A percentile compares a stretch with the other conserved stretches of the same genome.
Evolutionary conservation across 208 protist genomes (phyloP).

Genomic region (Trypanosoma avium): DNA sequence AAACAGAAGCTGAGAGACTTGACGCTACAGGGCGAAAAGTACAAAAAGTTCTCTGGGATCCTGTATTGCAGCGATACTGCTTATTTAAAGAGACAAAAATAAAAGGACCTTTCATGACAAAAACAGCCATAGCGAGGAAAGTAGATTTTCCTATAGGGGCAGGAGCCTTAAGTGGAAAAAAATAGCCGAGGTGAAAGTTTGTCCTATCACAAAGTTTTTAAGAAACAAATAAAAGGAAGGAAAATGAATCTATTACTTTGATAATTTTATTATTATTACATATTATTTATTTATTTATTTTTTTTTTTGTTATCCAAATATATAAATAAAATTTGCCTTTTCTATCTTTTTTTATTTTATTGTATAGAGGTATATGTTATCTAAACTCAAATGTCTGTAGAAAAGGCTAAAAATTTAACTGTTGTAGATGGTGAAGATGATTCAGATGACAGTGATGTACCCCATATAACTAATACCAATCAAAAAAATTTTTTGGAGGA

Average conservation of each 20-base stretch:
- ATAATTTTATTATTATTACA: neutral
- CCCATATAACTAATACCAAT: neutral
- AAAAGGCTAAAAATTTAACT: neutral
- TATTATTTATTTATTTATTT: neutral
- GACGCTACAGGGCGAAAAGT: slow-evolving; percentile 83
- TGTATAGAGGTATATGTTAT: neutral
- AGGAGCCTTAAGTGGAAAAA: slow-evolving; percentile 4
- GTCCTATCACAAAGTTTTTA: too few species aligned
- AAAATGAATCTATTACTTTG: neutral
- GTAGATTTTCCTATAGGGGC: slow-evolving; percentile 57
- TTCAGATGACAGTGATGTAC: slow-evolving; percentile 2
- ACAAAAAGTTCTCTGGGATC: slow-evolving; percentile 76
- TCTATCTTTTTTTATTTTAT: neutral
- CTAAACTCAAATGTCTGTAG: neutral
- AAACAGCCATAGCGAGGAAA: slow-evolving; percentile 57
- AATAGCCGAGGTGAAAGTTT: too few species aligned
- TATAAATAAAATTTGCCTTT: neutral
- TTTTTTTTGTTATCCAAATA: neutral
- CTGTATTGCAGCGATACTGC: slow-evolving; percentile 68
- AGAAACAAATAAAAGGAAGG: too few species aligned
- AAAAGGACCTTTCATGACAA: slow-evolving; percentile 79
- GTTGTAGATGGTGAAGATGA: slow-evolving; percentile 22
- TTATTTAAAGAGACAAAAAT: slow-evolving; percentile 86
- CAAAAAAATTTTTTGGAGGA: neutral
- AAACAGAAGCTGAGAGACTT: slow-evolving; percentile 70